Percentiles rank a stretch among this genome's conserved stretches.
phyloP scores from a whole-genome alignment of 345 rosid genomes.

The Citrus australasica region DNA sequence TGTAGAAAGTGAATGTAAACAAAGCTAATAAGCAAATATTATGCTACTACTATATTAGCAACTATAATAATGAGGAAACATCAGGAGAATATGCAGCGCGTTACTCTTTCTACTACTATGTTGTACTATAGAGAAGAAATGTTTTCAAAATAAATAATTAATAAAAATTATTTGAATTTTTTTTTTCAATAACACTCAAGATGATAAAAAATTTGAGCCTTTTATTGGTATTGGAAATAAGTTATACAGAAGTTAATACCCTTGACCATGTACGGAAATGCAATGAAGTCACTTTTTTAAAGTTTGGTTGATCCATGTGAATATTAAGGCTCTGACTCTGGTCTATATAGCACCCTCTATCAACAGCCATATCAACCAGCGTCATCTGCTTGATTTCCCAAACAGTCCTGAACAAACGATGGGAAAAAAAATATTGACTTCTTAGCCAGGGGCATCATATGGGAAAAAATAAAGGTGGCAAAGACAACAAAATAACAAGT shows the following conservation, averaged over 20 bases:
- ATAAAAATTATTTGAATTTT: too few species aligned
- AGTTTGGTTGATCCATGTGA: slow-evolving; percentile 87
- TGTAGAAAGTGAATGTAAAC: slow-evolving; percentile 6
- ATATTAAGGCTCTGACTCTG: slow-evolving; percentile 96
- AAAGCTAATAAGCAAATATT: background rate
- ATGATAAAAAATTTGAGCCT: too few species aligned
- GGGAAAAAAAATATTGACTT: background rate
- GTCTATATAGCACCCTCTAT: slow-evolving; percentile 90
- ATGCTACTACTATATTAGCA: background rate
- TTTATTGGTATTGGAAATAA: background rate
- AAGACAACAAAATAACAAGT: background rate
- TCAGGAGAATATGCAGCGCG: background rate
- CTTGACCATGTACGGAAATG: slow-evolving; percentile 85
- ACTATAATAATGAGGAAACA: background rate
- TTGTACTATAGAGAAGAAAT: too few species aligned
- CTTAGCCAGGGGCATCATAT: background rate
- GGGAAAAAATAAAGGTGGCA: too few species aligned
- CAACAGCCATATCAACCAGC: slow-evolving; percentile 85
- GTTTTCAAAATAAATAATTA: too few species aligned
- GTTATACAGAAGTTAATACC: slow-evolving; percentile 34
- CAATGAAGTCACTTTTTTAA: slow-evolving; percentile 73
- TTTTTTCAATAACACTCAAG: too few species aligned
- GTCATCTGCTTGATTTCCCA: slow-evolving; percentile 97
- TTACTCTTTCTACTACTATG: too few species aligned
- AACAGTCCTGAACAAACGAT: slow-evolving; percentile 52